Percentiles rank a stretch among this genome's conserved stretches.
Conservation (phyloP, 169 alveolate genomes). For the Eimeria zaria region DNA sequence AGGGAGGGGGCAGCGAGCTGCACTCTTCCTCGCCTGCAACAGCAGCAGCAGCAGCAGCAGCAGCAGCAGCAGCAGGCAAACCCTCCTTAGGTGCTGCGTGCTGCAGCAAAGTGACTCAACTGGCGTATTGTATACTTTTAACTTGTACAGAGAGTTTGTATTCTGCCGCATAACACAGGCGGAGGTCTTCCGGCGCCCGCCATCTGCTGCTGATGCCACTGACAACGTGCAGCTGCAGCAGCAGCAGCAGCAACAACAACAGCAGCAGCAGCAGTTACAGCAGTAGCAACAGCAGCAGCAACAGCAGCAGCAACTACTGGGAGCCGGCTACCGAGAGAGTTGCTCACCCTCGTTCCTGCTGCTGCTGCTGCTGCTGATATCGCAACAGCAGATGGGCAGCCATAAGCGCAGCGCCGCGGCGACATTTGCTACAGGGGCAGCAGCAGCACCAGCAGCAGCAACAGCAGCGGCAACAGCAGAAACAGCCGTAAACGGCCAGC, state of each 20-base stretch:
- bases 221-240: not conserved
- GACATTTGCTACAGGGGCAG: constrained; percentile 9
- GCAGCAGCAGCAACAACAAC: too few species aligned
- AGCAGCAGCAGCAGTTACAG: too few species aligned
- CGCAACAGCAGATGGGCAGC: constrained; percentile 47
- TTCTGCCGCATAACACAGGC: constrained; percentile 1
- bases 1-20: constrained; percentile 1
- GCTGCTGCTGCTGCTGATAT: constrained; percentile 16
- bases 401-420: constrained; percentile 12
- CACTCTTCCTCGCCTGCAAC: constrained; percentile 1
- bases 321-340: not conserved
- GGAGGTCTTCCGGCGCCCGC: not conserved
- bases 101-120: not conserved
- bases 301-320: not conserved
- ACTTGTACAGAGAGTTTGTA: not conserved
- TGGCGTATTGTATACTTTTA: not conserved
- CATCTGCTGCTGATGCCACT: not conserved
- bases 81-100: constrained; percentile 17
- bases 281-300: too few species aligned
- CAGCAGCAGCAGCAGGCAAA: constrained; percentile 12
- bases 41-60: constrained; percentile 8
- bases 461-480: not conserved
- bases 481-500: not conserved
- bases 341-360: not conserved
- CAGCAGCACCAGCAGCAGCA: not conserved